A percentile compares a stretch with the other conserved stretches of the same genome.
Evolutionary conservation across 805 yeast species (phyloP).

Genomic region (Spathaspora girioi): DNA sequence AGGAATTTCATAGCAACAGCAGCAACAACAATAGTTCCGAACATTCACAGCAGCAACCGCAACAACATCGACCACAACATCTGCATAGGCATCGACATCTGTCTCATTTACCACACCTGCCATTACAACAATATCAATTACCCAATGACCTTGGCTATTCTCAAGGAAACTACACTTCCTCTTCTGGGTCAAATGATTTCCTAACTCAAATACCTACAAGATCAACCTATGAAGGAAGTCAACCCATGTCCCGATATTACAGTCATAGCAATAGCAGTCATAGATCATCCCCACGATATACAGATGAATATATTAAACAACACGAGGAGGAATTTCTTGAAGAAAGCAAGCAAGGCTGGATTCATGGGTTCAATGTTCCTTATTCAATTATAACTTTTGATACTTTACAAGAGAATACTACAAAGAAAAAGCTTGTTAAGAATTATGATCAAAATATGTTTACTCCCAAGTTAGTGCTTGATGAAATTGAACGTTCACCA

Average conservation of each 20-base stretch:
- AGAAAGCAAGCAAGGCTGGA: constrained; percentile 17
- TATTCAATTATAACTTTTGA: constrained; percentile 22
- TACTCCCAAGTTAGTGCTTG: constrained; percentile 21
- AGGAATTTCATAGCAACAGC: neutral
- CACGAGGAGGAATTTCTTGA: constrained; percentile 6
- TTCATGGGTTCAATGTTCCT: constrained; percentile 25
- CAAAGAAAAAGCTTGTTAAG: constrained; percentile 10
- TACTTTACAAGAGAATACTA: constrained; percentile 9
- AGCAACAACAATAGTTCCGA: too few species aligned
- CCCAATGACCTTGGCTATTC: neutral
- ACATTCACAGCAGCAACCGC: neutral
- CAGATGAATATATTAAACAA: neutral
- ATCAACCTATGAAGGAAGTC: neutral
- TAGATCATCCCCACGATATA: neutral
- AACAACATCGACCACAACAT: neutral
- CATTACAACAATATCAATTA: neutral
- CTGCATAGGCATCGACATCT: neutral
- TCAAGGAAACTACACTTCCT: neutral
- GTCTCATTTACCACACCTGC: neutral
- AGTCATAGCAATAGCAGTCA: neutral
- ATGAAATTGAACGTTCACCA: constrained; percentile 14
- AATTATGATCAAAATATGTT: constrained; percentile 14
- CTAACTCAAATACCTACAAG: neutral
- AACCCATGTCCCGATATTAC: neutral
- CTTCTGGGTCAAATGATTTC: neutral